Base-by-base conservation (phyloP, 2,329 filamentous ascomycete species). In the Exophiala sideris region DNA sequence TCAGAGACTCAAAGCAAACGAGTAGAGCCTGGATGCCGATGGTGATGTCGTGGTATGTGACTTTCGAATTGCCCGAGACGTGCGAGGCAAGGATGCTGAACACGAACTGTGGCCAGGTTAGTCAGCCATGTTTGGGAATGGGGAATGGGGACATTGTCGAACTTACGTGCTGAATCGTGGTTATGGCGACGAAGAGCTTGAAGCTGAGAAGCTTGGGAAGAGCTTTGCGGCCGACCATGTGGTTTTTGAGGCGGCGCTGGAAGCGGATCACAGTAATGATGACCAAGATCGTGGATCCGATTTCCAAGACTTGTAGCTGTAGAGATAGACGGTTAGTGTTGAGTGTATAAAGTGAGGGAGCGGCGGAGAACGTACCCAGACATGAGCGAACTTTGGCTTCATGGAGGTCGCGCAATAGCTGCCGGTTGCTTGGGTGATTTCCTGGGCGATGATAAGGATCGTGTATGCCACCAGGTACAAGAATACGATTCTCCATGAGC, bases 121-220 rank as follows among this genome's bases (percentile, higher is more conserved):
- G n/a, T 41, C 6, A 41, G 40, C 12, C 2, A 10, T 42, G 5
- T 7, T 42, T 11, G 3, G 10, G 44, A 85, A 75, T 29, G 77
- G 81, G 59, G 86, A 16, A n/a, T n/a, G n/a, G n/a, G n/a, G n/a
- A n/a, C n/a, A 12, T 14, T 34, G 24, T n/a, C 7, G 32, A 35
- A 57, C 40, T 48, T 33, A 60, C 49, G 36, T 73, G 76, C 65
- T 95, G 90, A 88, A 90, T 94, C 70, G 94, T 94, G 29, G 86
- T 91, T 62, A 95, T 79, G 76, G 95, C 94, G 65, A 95, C 89
- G 66, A 95, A 89, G 18, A 94, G 79, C 71, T 95, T 95, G 73
- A 95, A 92, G 76, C 69, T 92, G 88, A 40, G 16, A 5, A 60
- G 44, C 29, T 60, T 60, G 5, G 45, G 29, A 11, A 51, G 24